Evolutionary conservation across 495 filamentous ascomycete species (phyloP).

Genomic region (Penicillium cosmopolitanum): DNA sequence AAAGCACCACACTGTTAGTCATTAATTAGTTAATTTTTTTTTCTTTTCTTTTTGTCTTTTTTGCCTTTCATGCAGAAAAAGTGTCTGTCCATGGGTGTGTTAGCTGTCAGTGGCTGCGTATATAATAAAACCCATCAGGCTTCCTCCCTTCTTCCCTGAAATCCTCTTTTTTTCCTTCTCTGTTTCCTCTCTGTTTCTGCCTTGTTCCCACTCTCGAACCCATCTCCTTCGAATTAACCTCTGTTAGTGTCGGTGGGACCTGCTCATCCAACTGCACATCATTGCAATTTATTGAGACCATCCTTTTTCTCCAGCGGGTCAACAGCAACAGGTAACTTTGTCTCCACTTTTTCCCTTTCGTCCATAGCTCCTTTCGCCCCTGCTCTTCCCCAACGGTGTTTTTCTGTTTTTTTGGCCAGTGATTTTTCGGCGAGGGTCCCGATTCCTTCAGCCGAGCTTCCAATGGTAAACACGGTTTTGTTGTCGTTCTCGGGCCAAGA

Average conservation of each 20-base stretch:
- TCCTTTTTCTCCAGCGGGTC: slow-evolving; percentile 3
- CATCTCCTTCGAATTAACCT: slow-evolving; percentile 21
- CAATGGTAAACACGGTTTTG: background rate
- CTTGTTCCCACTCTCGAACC: background rate
- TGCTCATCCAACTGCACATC: slow-evolving; percentile 30
- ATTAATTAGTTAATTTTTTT: background rate
- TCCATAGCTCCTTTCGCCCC: background rate
- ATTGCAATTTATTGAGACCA: slow-evolving; percentile 26
- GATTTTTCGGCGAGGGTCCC: slow-evolving; percentile 14
- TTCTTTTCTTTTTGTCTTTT: background rate
- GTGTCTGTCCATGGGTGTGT: background rate
- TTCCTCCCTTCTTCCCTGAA: background rate
- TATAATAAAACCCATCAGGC: background rate
- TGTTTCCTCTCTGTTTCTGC: background rate
- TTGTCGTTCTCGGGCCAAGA: slow-evolving; percentile 5
- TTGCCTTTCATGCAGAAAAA: background rate
- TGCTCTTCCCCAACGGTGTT: slow-evolving; percentile 12
- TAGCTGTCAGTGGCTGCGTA: background rate
- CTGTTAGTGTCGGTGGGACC: slow-evolving; percentile 25
- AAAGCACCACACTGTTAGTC: background rate
- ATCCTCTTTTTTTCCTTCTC: background rate
- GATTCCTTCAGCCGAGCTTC: background rate
- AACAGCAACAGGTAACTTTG: slow-evolving; percentile 19
- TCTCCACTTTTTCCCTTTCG: slow-evolving; percentile 20
- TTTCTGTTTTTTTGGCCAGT: slow-evolving; percentile 11